These are phyloP conservation scores for Atractiella rhizophila DNA, from an alignment of 768 basidiomycete genomes.

Conservation along the genomic window DNA sequence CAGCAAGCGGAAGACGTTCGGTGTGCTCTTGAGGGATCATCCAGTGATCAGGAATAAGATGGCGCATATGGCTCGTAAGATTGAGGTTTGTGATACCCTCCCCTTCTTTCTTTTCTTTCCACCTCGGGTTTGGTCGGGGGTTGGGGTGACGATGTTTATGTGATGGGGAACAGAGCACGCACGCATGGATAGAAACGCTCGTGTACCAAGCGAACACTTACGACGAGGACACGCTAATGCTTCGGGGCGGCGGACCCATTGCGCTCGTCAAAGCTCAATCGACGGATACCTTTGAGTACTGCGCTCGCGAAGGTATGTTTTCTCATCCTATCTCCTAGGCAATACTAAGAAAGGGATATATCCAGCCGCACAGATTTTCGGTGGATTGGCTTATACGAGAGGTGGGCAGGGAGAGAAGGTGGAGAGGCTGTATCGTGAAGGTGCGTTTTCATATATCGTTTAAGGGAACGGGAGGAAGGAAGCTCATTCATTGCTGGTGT, in stretches of 20 bases:
- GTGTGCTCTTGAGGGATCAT: constrained; percentile 9
- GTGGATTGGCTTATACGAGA: constrained; percentile 3
- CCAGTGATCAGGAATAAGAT: constrained; percentile 15
- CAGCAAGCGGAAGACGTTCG: constrained; percentile 13
- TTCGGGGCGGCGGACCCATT: constrained; percentile 9
- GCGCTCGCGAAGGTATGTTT: not conserved
- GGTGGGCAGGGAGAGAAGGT: constrained; percentile 11
- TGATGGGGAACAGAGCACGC: no score
- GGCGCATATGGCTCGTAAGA: constrained; percentile 8
- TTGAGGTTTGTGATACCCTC: no score
- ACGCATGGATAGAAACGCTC: constrained; percentile 11
- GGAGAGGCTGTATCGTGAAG: constrained; percentile 12
- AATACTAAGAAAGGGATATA: not conserved
- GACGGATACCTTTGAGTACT: constrained; percentile 11
- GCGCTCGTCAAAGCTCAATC: constrained; percentile 12
- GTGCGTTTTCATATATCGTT: no score
- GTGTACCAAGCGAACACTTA: constrained; percentile 8
- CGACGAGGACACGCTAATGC: constrained; percentile 4
- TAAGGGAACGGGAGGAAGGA: no score
- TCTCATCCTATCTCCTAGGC: not conserved
- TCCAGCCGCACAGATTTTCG: constrained; percentile 9
- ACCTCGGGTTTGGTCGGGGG: not conserved
- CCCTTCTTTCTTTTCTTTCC: not conserved
- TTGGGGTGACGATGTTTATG: no score
- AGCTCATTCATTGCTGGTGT: no score